Base-by-base conservation (phyloP, 352 stramenopile species). In the Phytophthora chlamydospora region DNA sequence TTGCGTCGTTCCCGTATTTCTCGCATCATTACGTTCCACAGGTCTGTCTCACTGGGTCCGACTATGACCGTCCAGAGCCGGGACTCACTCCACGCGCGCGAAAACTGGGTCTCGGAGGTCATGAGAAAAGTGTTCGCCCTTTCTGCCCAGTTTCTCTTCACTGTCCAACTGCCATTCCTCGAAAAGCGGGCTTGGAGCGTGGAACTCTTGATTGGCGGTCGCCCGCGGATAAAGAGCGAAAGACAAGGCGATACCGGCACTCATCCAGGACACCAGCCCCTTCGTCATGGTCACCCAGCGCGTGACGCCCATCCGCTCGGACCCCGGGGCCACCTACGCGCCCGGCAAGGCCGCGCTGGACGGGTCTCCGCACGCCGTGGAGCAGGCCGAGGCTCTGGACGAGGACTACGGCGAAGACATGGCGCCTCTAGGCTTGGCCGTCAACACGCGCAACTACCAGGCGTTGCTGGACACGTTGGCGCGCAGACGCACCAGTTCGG, bases 391-490 rank as follows among this genome's bases (percentile, higher is more conserved):
- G 14, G 42, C 42, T 10, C 6, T 57, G 6, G 21, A 68, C 21
- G 62, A 66, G 14, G 52, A 29, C 19, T 1, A 66, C 11, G 61
- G 71, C 40, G 70, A 24, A 24, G 21, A 74, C 42, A 48, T 50
- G 12, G 66, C 58, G 35, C 68, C 68, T 11, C 29, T 91, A 16
- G 83, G 83, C 16, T 41, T 90, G 11, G 76, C 80, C 38, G 67
- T 90, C 39, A 77, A 81, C 62, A 88, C 80, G 38, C 68, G 70
- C 64, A 86, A 88, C 63, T 90, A 90, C 59, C 61, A 83, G 46
- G 72, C 76, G 58, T 49, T 90, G 35, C 62, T 90, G 29, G 57
- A 73, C 34, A 80, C 78, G 39, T 34, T 79, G 44, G 70, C 69
- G 35, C 48, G 39, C 12, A 34, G 33, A 48, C 57, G 62, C 21